Conservation (phyloP, 2,329 filamentous ascomycete genomes). For the Purpureocillium takamizusanense region DNA sequence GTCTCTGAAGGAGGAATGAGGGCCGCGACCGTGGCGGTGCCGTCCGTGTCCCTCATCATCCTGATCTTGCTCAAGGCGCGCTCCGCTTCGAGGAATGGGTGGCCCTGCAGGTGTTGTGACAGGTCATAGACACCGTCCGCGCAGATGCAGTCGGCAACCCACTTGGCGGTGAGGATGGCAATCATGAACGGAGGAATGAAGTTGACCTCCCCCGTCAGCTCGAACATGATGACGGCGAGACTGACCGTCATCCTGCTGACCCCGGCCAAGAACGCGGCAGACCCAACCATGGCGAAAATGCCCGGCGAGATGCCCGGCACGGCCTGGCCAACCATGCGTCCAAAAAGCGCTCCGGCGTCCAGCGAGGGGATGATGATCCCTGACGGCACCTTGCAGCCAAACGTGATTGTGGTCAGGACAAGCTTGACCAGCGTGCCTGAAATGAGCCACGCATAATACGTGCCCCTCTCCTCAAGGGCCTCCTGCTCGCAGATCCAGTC, state of each 20-base stretch:
- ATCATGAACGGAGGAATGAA: constrained; percentile 51
- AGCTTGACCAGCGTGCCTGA: constrained; percentile 46
- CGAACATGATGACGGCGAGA: constrained; percentile 52
- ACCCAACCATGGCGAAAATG: constrained; percentile 53
- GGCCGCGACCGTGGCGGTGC: constrained; percentile 26
- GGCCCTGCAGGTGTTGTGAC: constrained; percentile 47
- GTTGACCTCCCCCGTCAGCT: constrained; percentile 48
- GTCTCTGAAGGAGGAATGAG: constrained; percentile 43
- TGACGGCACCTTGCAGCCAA: constrained; percentile 50
- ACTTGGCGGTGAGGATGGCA: constrained; percentile 50
- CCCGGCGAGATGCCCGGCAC: constrained; percentile 38
- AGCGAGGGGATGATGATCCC: constrained; percentile 53
- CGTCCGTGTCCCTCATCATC: constrained; percentile 25
- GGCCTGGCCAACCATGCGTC: constrained; percentile 37
- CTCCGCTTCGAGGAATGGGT: constrained; percentile 48
- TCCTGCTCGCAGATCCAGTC: constrained; percentile 44
- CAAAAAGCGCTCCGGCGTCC: constrained; percentile 48
- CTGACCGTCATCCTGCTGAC: constrained; percentile 50
- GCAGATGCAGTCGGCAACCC: constrained; percentile 45
- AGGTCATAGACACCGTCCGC: constrained; percentile 48
- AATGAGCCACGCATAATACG: constrained; percentile 40
- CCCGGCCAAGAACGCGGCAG: constrained; percentile 48
- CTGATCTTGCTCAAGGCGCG: constrained; percentile 25
- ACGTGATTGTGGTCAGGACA: constrained; percentile 46
- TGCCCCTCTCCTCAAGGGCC: constrained; percentile 18